Conservation (phyloP, 2,329 filamentous ascomycete genomes). For the Neobulgaria alba region DNA sequence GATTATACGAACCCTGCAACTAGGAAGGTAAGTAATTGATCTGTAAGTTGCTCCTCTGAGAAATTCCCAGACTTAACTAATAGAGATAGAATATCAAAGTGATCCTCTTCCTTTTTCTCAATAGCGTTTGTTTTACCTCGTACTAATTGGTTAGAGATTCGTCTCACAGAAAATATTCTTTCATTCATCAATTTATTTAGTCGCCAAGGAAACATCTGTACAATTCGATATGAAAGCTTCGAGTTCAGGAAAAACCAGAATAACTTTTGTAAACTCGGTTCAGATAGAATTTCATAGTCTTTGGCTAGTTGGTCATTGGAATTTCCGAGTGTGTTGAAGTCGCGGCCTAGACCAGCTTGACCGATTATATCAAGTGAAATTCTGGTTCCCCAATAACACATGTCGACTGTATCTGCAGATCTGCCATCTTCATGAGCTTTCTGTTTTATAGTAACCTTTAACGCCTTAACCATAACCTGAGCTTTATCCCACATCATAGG, state of each 20-base stretch:
- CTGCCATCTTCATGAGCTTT: slow-evolving; percentile 26
- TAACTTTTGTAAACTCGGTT: slow-evolving; percentile 41
- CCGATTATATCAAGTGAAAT: slow-evolving; percentile 71
- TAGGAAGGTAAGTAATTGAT: slow-evolving; percentile 87
- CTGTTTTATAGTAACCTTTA: slow-evolving; percentile 43
- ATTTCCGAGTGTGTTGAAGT: slow-evolving; percentile 58
- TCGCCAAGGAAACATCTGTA: slow-evolving; percentile 56
- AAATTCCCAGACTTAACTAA: slow-evolving; percentile 70
- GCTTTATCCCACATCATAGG: slow-evolving; percentile 77
- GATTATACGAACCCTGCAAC: too few species aligned
- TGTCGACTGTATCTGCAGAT: slow-evolving; percentile 37
- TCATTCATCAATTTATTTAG: slow-evolving; percentile 57
- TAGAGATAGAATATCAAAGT: slow-evolving; percentile 70
- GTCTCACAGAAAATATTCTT: slow-evolving; percentile 52
- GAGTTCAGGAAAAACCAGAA: slow-evolving; percentile 49
- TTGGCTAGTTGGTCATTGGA: slow-evolving; percentile 49
- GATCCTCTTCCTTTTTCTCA: slow-evolving; percentile 39
- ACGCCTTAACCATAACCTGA: slow-evolving; percentile 54
- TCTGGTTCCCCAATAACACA: slow-evolving; percentile 55
- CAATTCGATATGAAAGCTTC: slow-evolving; percentile 55
- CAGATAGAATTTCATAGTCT: slow-evolving; percentile 49
- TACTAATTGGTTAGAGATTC: slow-evolving; percentile 61
- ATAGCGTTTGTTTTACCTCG: slow-evolving; percentile 55
- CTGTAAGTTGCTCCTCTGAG: slow-evolving; percentile 69
- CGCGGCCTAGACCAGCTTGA: slow-evolving; percentile 59